Conservation (phyloP, 2,329 filamentous ascomycete species). For the Colletotrichum filicis region DNA sequence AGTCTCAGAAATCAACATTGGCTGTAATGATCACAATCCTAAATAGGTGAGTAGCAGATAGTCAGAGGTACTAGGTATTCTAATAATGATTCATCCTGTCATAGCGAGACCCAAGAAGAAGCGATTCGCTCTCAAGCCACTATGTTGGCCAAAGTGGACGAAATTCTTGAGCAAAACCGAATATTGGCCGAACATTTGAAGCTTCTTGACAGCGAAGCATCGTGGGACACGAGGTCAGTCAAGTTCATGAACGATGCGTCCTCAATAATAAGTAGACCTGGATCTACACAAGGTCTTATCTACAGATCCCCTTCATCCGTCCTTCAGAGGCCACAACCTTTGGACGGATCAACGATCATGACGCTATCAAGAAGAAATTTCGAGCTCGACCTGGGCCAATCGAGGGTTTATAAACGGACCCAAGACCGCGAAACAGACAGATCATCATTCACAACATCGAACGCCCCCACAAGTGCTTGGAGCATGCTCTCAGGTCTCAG, state of each 20-base stretch:
- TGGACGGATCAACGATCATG: neutral
- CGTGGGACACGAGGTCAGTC: neutral
- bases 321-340: rapidly evolving
- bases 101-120: neutral
- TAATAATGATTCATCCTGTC: rapidly evolving
- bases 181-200: neutral
- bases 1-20: neutral
- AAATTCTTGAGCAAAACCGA: neutral
- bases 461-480: neutral
- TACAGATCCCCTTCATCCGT: neutral
- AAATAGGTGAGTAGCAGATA: rapidly evolving
- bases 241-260: neutral
- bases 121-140: neutral
- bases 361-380: neutral
- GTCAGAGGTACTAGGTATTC: rapidly evolving
- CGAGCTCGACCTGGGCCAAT: neutral
- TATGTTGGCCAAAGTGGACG: neutral
- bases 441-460: neutral
- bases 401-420: neutral
- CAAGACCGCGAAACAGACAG: neutral
- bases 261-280: neutral
- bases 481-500: neutral
- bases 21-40: neutral
- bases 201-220: neutral
- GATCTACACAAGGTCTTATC: neutral